These are phyloP conservation scores for Apiospora koreana DNA, from an alignment of 2,329 filamentous ascomycete species.

Conservation along the genomic window DNA sequence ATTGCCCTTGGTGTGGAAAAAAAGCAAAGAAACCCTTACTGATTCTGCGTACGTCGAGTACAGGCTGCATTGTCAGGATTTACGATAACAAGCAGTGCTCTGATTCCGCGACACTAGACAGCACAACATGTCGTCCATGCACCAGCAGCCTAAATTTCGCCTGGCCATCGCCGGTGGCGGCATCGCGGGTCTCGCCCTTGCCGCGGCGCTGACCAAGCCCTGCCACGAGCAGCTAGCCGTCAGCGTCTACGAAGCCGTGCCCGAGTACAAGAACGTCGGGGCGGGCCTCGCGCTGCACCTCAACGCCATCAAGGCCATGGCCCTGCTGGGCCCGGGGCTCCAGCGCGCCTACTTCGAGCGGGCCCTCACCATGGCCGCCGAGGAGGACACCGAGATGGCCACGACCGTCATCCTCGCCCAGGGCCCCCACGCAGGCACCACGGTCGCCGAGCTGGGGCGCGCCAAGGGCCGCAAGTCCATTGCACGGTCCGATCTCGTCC, in stretches of 20 bases:
- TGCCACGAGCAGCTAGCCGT: slow-evolving; percentile 30
- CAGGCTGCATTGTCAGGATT: neutral
- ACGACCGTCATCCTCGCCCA: slow-evolving; percentile 36
- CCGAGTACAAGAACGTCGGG: slow-evolving; percentile 35
- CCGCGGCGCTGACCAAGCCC: slow-evolving; percentile 35
- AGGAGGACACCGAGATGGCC: slow-evolving; percentile 31
- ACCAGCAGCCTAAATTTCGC: slow-evolving; percentile 18
- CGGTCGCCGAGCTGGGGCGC: slow-evolving; percentile 32
- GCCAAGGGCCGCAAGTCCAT: slow-evolving; percentile 36
- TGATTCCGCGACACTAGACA: neutral
- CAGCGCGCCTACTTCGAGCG: slow-evolving; percentile 33
- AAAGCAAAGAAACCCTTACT: neutral
- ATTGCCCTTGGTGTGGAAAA: neutral
- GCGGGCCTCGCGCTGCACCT: slow-evolving; percentile 39
- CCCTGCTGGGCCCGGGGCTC: slow-evolving; percentile 35
- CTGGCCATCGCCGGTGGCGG: slow-evolving; percentile 32
- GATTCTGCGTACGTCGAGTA: neutral
- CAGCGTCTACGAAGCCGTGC: slow-evolving; percentile 37
- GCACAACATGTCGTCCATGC: neutral
- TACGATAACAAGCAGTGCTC: neutral
- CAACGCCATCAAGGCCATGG: slow-evolving; percentile 38
- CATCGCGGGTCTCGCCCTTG: slow-evolving; percentile 38
- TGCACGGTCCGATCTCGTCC: slow-evolving; percentile 33
- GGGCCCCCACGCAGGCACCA: slow-evolving; percentile 23
- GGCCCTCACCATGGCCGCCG: slow-evolving; percentile 30